Evolutionary conservation across 805 yeast species (phyloP).

Genomic region (Nakazawaea sp.): DNA sequence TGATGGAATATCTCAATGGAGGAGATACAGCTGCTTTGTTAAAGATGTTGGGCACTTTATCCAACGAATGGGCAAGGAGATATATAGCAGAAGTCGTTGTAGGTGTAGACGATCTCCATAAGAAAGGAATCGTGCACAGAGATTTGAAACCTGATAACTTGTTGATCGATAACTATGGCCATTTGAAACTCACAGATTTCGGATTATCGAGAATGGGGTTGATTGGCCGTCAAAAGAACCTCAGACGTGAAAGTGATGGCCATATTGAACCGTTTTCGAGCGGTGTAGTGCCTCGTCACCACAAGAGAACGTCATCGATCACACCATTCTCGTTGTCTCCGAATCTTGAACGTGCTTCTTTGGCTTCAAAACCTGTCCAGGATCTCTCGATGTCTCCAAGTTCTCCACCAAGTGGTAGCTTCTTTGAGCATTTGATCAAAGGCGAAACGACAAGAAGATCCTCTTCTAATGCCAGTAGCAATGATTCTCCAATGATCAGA

Average conservation of each 20-base stretch:
- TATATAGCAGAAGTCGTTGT: constrained; percentile 87
- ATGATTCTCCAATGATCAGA: constrained; percentile 41
- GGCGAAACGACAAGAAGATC: constrained; percentile 12
- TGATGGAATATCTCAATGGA: constrained; percentile 94
- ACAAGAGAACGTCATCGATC: constrained; percentile 31
- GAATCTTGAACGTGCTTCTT: constrained; percentile 20
- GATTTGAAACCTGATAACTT: constrained; percentile 94
- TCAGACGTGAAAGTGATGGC: constrained; percentile 33
- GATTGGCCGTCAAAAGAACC: constrained; percentile 65
- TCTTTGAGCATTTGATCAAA: constrained; percentile 20
- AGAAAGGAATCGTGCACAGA: constrained; percentile 85
- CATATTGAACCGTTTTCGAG: not conserved
- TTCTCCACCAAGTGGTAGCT: constrained; percentile 17
- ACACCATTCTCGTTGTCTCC: constrained; percentile 40
- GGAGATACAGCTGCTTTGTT: constrained; percentile 91
- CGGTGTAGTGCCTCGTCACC: not conserved
- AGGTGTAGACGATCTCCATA: constrained; percentile 86
- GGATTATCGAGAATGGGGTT: constrained; percentile 90
- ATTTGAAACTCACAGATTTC: constrained; percentile 88
- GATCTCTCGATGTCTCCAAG: constrained; percentile 12
- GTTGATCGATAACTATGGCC: constrained; percentile 81
- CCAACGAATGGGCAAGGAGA: constrained; percentile 79
- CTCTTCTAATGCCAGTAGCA: constrained; percentile 31
- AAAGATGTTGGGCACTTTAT: constrained; percentile 74
- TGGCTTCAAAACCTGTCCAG: not conserved